These are phyloP conservation scores for Fusarium virguliforme DNA, from an alignment of 2,329 filamentous ascomycete genomes.

Conservation along the genomic window DNA sequence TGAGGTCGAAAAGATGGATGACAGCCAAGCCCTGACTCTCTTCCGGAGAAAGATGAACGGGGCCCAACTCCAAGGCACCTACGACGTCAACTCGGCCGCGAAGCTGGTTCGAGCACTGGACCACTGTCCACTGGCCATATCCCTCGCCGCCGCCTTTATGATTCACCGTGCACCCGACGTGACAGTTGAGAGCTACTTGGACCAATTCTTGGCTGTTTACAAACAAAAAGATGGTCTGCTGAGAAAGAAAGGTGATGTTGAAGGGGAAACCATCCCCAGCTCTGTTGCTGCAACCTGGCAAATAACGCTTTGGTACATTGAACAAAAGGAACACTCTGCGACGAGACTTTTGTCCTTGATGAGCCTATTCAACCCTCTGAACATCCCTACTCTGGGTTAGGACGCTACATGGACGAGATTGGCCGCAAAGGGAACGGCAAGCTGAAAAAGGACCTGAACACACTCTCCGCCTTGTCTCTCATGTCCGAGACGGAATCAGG, in stretches of 20 bases:
- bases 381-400: background rate
- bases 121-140: background rate
- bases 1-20: background rate
- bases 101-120: constrained; percentile 2
- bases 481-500: background rate
- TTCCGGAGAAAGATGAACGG: background rate
- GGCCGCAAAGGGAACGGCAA: background rate
- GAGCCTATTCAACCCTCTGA: background rate
- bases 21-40: background rate
- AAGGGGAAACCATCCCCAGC: background rate
- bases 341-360: background rate
- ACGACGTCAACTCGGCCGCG: background rate
- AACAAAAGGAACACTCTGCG: no score
- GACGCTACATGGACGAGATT: background rate
- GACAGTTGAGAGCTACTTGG: background rate
- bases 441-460: background rate
- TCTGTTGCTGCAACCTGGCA: constrained; percentile 1
- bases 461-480: background rate
- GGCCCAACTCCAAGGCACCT: background rate
- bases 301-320: background rate
- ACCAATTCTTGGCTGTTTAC: background rate
- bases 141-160: background rate
- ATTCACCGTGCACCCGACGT: background rate
- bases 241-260: background rate
- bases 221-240: background rate